Conservation (phyloP, 257 asterid genomes). For the Solanum piurae region DNA sequence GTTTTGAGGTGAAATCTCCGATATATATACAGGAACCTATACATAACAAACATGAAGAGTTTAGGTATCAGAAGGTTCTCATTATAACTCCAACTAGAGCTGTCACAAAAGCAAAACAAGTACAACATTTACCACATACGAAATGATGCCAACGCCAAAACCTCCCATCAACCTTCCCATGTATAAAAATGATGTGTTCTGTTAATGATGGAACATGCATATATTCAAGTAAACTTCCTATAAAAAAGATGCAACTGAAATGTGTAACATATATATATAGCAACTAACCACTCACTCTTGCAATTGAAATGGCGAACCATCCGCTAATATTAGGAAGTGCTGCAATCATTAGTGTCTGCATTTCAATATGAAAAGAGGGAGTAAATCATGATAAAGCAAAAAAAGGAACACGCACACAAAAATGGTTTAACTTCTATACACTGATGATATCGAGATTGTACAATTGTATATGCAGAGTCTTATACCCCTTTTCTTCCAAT, state of each 20-base stretch:
- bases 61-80: not conserved
- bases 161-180: constrained; percentile 90
- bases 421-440: not conserved
- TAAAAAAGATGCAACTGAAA: not conserved
- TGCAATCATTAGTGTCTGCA: constrained; percentile 84
- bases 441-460: not conserved
- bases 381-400: not conserved
- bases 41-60: not conserved
- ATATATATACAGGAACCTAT: constrained; percentile 86
- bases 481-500: constrained; percentile 88
- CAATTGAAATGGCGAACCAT: constrained; percentile 81
- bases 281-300: constrained; percentile 37
- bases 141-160: constrained; percentile 82
- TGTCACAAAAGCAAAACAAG: not conserved
- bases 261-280: not conserved
- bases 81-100: not conserved
- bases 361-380: not conserved
- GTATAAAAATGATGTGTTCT: constrained; percentile 80
- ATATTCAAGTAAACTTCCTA: not conserved
- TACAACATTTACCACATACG: constrained; percentile 54
- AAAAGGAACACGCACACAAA: no score
- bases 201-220: not conserved
- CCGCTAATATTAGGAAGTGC: constrained; percentile 75
- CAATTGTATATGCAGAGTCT: not conserved
- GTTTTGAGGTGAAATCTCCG: constrained; percentile 87